Evolutionary conservation across 2,329 filamentous ascomycete genomes (phyloP), one percentile per base, ranked within the genome.

Genomic region (Pyricularia pennisetigena): DNA sequence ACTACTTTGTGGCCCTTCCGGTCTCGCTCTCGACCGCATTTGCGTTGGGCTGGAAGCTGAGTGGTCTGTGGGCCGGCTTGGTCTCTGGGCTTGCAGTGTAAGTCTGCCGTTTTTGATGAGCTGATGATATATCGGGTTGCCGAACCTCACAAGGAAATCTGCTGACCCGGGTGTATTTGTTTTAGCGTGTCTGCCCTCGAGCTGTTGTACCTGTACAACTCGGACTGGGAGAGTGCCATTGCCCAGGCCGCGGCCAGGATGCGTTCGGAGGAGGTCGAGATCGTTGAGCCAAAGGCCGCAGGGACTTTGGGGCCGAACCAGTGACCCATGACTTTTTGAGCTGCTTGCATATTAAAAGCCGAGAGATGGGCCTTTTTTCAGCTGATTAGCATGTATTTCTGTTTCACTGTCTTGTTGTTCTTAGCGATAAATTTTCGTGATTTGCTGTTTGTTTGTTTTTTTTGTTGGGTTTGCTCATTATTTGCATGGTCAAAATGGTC

Each of bases 1-100:
- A 93, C 77, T 93, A 93, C 77, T 81, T 81, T 16, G 82, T 93
- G 61, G 90, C 89, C 0, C 82, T 93, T 76, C 90, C 90, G 0
- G 85, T 93, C 57, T 88, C 86, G 71, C 88, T 92, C 72, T 85
- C 85, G 6, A 85, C 85, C 0, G 87, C 85, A 0, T 93, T 92
- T 75, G 86, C 85, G 0, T 75, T 90, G 20, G 78, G 80, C 8
- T 91, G 88, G 89, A 83, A 85, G 8, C 76, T 93, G 24, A 82
- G 84, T 72, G 90, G 90, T 1, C 79, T 93, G 14, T 93, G 90
- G 90, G 81, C 79, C 63, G 87, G 87, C 24, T 82, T 88, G 54
- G 84, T 86, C 1, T 76, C 91, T 72, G 90, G 86, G 4, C 78
- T 91, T 12, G 78, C 76, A 3, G 76, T 86, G 73, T 75, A 66